These are phyloP conservation scores for Hemileccinum impolitum DNA, from an alignment of 768 basidiomycete genomes.

Conservation along the genomic window DNA sequence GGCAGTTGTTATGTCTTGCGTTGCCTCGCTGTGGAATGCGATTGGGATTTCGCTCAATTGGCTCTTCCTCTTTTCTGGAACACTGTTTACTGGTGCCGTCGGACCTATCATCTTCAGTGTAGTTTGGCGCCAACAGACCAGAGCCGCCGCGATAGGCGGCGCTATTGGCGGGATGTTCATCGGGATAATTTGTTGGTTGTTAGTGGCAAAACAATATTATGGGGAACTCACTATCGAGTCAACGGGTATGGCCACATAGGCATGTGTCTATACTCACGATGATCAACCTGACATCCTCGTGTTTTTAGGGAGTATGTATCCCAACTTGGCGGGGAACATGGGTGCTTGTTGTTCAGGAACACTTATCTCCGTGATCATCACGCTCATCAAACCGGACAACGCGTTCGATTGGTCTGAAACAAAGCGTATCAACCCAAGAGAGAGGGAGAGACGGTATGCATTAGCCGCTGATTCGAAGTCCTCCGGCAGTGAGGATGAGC, in stretches of 20 bases:
- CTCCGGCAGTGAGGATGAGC: conserved; percentile 1
- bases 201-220: conserved; percentile 22
- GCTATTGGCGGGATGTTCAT: conserved; percentile 39
- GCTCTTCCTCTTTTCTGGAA: conserved; percentile 20
- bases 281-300: background rate
- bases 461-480: background rate
- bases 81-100: conserved; percentile 32
- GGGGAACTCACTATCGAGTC: conserved; percentile 14
- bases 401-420: conserved; percentile 18
- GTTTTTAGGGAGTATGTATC: conserved; percentile 12
- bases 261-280: background rate
- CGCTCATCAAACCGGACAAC: conserved; percentile 18
- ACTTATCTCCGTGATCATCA: conserved; percentile 13
- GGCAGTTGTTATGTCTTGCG: conserved; percentile 22
- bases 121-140: conserved; percentile 36
- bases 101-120: conserved; percentile 17
- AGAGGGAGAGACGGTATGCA: conserved; percentile 6
- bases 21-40: conserved; percentile 26
- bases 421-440: conserved; percentile 14
- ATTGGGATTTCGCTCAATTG: conserved; percentile 22
- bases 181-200: conserved; percentile 47
- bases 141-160: conserved; percentile 37
- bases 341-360: conserved; percentile 15
- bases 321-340: conserved; percentile 15
- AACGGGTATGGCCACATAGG: conserved; percentile 3